Evolutionary conservation across 106 monocot species (phyloP), one percentile per base, ranked within the genome.

Genomic region (Amphibolis antarctica): DNA sequence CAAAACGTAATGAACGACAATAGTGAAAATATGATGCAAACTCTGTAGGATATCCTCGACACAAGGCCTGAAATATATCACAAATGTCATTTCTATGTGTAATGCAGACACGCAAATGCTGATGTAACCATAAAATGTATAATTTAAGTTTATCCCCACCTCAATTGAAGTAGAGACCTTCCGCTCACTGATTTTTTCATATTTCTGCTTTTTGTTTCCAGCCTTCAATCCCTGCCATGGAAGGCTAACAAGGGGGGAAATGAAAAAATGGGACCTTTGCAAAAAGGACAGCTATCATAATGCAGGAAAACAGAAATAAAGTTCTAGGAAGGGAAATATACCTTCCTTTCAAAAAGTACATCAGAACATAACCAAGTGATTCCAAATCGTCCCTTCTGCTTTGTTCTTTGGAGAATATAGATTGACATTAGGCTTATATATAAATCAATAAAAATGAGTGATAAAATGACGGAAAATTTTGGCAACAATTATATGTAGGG

Each of bases 321-420:
- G 7, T 36, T 36, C 36, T 4, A 36, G 7, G 7, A 36, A 36
- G 4, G 36, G 7, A 36, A 24, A 30, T 42, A 28, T 21, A 88
- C 88, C 88, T 83, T 78, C 88, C 88, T 78, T 78, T 83, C 50
- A 88, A 73, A 42, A 88, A 83, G 72, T 88, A 88, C 80, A 88
- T 80, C 14, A 88, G 80, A 44, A 88, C 80, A 76, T 88, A 88
- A 46, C 88, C 88, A 76, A 88, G 83, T 57, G 88, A 88, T 59
- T 88, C 88, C 69, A 88, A 60, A 78, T 88, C 88, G 76, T 88
- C 88, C 61, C 88, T 80, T 66, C 88, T 80, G 80, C 88, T 88
- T 88, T 88, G 88, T 53, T 88, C 88, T 88, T 66, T 2, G 36
- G 36, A 36, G 36, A 2, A 36, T 4, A 36, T 4, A 36, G 36